These are phyloP conservation scores for Pleurotus eryngii DNA, from an alignment of 768 basidiomycete species.

Conservation along the genomic window DNA sequence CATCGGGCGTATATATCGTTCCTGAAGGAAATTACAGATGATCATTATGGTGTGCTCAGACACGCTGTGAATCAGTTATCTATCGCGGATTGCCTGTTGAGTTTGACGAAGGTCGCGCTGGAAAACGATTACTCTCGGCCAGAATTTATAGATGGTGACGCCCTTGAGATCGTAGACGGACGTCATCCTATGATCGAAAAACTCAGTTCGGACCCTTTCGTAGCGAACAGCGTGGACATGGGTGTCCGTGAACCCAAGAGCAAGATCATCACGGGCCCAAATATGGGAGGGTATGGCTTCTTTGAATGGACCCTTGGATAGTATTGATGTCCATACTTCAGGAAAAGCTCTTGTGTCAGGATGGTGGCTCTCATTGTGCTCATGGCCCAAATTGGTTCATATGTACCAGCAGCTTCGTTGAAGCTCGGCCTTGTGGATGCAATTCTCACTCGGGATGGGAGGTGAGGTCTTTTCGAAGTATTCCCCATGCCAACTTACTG, in stretches of 20 bases:
- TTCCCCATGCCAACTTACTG: conserved; percentile 1
- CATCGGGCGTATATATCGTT: conserved; percentile 65
- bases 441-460: conserved; percentile 89
- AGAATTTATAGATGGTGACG: conserved; percentile 61
- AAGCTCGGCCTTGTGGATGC: conserved; percentile 80
- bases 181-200: conserved; percentile 93
- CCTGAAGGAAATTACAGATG: conserved; percentile 61
- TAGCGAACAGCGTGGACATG: conserved; percentile 76
- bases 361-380: conserved; percentile 76
- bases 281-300: conserved; percentile 66
- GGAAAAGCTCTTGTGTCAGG: conserved; percentile 81
- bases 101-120: conserved; percentile 77
- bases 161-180: conserved; percentile 75
- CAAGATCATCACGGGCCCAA: conserved; percentile 81
- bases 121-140: conserved; percentile 79
- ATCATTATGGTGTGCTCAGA: conserved; percentile 69
- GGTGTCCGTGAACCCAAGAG: conserved; percentile 48
- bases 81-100: conserved; percentile 80
- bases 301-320: not conserved
- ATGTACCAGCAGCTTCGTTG: conserved; percentile 79
- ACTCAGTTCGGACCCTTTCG: conserved; percentile 74
- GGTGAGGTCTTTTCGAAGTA: conserved; percentile 38
- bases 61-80: conserved; percentile 80
- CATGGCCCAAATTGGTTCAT: conserved; percentile 92
- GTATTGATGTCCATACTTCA: conserved; percentile 19